Conservation (phyloP, 192 early-diverging fungal genomes). For the Mortierella claussenii region DNA sequence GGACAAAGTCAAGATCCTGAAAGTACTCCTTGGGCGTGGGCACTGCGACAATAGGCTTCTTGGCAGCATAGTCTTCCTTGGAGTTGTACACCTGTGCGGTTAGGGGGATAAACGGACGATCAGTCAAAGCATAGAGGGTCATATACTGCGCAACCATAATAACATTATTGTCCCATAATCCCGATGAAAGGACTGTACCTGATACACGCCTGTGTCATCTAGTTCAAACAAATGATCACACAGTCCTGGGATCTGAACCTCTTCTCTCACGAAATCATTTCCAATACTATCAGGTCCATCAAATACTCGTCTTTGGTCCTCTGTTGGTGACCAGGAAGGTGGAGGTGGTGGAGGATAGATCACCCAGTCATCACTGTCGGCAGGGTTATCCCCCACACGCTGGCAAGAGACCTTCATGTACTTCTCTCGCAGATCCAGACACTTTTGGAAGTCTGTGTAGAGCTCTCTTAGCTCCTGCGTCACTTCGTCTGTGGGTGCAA, state of each 20-base stretch:
- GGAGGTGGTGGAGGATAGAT: constrained; percentile 89
- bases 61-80: constrained; percentile 20
- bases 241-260: constrained; percentile 53
- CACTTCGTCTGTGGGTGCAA: constrained; percentile 54
- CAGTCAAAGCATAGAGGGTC: too few relatives aligned
- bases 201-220: constrained; percentile 70
- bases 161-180: not conserved
- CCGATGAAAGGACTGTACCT: constrained; percentile 62
- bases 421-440: constrained; percentile 82
- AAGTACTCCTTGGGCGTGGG: constrained; percentile 89
- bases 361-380: constrained; percentile 78
- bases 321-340: constrained; percentile 69
- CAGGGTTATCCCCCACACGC: constrained; percentile 83
- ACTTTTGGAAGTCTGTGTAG: constrained; percentile 71
- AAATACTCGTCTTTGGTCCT: constrained; percentile 25
- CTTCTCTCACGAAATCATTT: constrained; percentile 54
- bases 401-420: constrained; percentile 86
- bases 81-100: constrained; percentile 10
- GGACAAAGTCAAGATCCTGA: constrained; percentile 83
- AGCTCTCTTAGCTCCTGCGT: constrained; percentile 70
- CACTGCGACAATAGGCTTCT: constrained; percentile 58
- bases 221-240: constrained; percentile 59
- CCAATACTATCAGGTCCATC: constrained; percentile 54
- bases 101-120: too few relatives aligned
- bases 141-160: too few relatives aligned